Conservation (phyloP, 2,329 filamentous ascomycete genomes). For the Diaporthe helianthi region DNA sequence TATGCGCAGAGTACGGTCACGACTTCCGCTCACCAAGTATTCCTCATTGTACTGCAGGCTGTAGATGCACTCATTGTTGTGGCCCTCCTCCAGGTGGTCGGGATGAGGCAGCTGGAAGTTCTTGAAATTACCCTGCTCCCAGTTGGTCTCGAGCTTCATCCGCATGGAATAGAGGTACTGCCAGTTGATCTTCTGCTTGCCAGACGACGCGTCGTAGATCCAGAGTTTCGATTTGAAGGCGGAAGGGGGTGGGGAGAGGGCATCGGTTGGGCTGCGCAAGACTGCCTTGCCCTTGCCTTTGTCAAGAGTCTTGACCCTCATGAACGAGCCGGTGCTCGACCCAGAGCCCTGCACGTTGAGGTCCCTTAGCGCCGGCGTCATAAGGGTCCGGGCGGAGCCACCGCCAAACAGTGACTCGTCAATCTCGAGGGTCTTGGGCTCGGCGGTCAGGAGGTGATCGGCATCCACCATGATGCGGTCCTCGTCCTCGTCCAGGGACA, state of each 20-base stretch:
- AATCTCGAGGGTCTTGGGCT: slow-evolving; percentile 38
- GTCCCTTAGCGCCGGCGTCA: slow-evolving; percentile 40
- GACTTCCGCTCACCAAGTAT: slow-evolving; percentile 90
- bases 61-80: slow-evolving; percentile 87
- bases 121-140: slow-evolving; percentile 80
- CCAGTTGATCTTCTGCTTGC: slow-evolving; percentile 79
- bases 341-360: slow-evolving; percentile 46
- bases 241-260: slow-evolving; percentile 8
- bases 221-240: slow-evolving; percentile 53
- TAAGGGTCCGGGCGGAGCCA: slow-evolving; percentile 30
- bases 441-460: slow-evolving; percentile 39
- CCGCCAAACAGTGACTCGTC: slow-evolving; percentile 40
- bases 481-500: slow-evolving; percentile 54
- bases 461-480: slow-evolving; percentile 53
- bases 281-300: slow-evolving; percentile 46
- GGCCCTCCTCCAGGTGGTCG: slow-evolving; percentile 78
- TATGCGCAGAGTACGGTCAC: slow-evolving; percentile 85
- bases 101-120: slow-evolving; percentile 94
- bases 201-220: slow-evolving; percentile 56
- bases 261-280: slow-evolving; percentile 22
- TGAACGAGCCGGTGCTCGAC: slow-evolving; percentile 42
- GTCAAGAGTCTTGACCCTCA: slow-evolving; percentile 39
- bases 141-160: slow-evolving; percentile 85
- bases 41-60: slow-evolving; percentile 87
- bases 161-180: slow-evolving; percentile 91